Percentiles rank a stretch among this genome's conserved stretches.
Evolutionary conservation across 805 yeast genomes (phyloP).

Genomic region (Spathaspora arborariae): DNA sequence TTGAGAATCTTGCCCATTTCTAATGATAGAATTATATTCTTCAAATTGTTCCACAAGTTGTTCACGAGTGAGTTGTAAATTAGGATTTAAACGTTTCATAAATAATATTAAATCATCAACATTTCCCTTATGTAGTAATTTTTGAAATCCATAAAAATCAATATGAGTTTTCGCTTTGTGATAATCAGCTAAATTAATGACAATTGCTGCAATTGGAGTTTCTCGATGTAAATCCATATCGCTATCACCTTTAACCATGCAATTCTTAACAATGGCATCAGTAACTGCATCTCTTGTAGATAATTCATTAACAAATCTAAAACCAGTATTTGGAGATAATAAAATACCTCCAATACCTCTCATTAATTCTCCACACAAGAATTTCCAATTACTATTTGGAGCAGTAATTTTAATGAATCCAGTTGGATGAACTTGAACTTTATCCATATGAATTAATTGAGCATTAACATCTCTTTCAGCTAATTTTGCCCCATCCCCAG

Average conservation of each 20-base stretch:
- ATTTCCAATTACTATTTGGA: constrained; percentile 42
- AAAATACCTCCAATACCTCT: constrained; percentile 59
- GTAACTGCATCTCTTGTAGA: constrained; percentile 52
- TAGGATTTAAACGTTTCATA: constrained; percentile 13
- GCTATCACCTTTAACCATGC: constrained; percentile 14
- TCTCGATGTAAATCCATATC: constrained; percentile 3
- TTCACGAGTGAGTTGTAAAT: constrained; percentile 6
- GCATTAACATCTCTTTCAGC: constrained; percentile 44
- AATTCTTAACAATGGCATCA: constrained; percentile 30
- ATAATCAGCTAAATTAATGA: constrained; percentile 43
- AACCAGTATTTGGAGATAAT: constrained; percentile 40
- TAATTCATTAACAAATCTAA: constrained; percentile 53
- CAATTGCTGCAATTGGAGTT: constrained; percentile 18
- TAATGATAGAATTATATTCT: constrained; percentile 9
- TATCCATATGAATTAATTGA: constrained; percentile 52
- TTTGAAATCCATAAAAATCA: constrained; percentile 42
- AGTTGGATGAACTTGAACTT: constrained; percentile 61
- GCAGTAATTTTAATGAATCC: constrained; percentile 48
- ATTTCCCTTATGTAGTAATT: constrained; percentile 22
- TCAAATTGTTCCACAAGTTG: constrained; percentile 15
- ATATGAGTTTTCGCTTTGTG: constrained; percentile 44
- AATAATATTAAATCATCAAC: constrained; percentile 15
- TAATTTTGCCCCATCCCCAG: constrained; percentile 58
- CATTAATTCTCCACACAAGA: constrained; percentile 57
- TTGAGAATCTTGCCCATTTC: constrained; percentile 18